Conservation (phyloP, 306 rosid species). For the Prunus fruticosa region DNA sequence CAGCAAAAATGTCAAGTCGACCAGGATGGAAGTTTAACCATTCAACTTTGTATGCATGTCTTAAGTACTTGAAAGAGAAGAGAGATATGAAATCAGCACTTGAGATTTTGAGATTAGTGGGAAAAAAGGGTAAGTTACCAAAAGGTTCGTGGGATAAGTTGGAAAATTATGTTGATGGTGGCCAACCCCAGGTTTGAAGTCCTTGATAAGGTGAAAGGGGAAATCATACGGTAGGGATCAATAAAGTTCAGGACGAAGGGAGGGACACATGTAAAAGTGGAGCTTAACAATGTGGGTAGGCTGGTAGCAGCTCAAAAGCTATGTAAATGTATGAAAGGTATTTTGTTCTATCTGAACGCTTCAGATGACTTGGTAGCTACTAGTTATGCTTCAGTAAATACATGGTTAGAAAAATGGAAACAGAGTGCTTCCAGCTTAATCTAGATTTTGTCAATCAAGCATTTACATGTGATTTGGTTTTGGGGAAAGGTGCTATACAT, state of each 20-base stretch:
- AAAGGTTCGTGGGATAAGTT: constrained; percentile 19
- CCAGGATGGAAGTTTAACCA: constrained; percentile 31
- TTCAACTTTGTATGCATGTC: constrained; percentile 36
- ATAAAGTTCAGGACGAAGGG: background rate
- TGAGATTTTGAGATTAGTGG: constrained; percentile 20
- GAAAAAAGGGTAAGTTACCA: background rate
- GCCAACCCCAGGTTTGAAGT: too few species aligned
- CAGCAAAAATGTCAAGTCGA: constrained; percentile 22
- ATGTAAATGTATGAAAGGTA: background rate
- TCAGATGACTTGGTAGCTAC: background rate
- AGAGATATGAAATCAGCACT: constrained; percentile 41
- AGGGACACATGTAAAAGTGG: background rate
- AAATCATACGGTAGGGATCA: background rate
- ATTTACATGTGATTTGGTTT: too few species aligned
- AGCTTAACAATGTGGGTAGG: background rate
- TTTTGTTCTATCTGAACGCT: background rate
- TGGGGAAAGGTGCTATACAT: background rate
- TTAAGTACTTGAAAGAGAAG: constrained; percentile 53
- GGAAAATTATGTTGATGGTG: constrained; percentile 32
- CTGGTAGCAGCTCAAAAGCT: background rate
- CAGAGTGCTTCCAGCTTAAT: too few species aligned
- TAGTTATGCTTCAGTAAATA: background rate
- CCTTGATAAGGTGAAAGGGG: background rate
- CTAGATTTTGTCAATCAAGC: too few species aligned
- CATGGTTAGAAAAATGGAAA: background rate